phyloP scores from a whole-genome alignment of 2,329 filamentous ascomycete species.

The Colletotrichum cereale region DNA sequence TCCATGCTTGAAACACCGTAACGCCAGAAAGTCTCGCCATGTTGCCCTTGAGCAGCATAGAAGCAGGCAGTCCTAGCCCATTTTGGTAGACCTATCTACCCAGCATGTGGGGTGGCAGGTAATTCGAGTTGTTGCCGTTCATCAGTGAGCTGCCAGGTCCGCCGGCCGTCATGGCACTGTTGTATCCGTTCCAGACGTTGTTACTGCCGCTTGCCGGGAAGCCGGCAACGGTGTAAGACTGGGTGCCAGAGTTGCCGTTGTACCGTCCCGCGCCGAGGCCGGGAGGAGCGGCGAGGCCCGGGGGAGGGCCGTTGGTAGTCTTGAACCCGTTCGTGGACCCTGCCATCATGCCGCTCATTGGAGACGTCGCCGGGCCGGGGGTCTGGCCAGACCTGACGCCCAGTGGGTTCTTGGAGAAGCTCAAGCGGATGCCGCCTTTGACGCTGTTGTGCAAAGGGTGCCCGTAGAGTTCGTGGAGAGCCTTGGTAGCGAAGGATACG shows the following conservation, averaged over 20 bases:
- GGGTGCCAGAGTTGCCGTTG: conserved; percentile 37
- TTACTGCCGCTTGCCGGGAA: conserved; percentile 41
- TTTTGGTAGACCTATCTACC: conserved; percentile 44
- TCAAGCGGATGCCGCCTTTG: conserved; percentile 94
- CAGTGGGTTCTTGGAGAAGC: conserved; percentile 97
- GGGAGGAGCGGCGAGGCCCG: conserved; percentile 82
- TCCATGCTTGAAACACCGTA: conserved; percentile 27
- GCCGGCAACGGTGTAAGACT: conserved; percentile 40
- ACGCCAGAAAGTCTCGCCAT: conserved; percentile 16
- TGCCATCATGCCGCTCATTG: conserved; percentile 70
- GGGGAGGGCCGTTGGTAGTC: conserved; percentile 81
- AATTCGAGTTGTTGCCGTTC: conserved; percentile 43
- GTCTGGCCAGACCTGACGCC: conserved; percentile 86
- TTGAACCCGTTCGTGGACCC: conserved; percentile 71
- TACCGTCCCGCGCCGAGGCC: conserved; percentile 65
- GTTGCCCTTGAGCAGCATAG: background rate
- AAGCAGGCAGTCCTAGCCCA: background rate
- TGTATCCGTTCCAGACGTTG: conserved; percentile 40
- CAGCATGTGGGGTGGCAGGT: conserved; percentile 51
- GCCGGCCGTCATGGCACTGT: conserved; percentile 37
- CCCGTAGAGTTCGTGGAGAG: conserved; percentile 90
- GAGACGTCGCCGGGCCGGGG: conserved; percentile 57
- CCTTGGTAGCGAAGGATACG: conserved; percentile 90
- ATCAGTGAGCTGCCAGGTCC: conserved; percentile 43
- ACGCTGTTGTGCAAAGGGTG: conserved; percentile 88